phyloP scores from a whole-genome alignment of 495 filamentous ascomycete species.

The Aspergillus campestris region DNA sequence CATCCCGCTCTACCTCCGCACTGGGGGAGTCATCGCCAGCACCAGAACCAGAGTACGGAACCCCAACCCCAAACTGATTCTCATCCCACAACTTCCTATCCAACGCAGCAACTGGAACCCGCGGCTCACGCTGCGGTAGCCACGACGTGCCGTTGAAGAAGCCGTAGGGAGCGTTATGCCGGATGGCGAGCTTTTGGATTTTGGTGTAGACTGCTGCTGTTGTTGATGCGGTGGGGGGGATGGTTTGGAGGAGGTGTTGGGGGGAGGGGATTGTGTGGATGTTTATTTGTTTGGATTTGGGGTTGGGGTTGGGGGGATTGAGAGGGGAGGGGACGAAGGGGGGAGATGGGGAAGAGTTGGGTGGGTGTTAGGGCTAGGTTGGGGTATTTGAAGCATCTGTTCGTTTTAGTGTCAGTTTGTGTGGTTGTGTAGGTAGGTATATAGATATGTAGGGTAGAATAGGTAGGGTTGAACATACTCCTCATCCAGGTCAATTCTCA shows the following conservation, averaged over 20 bases:
- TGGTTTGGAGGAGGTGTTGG: constrained; percentile 10
- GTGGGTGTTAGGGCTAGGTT: constrained; percentile 35
- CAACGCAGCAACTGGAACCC: constrained; percentile 20
- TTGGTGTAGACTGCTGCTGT: constrained; percentile 44
- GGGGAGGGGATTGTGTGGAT: constrained; percentile 32
- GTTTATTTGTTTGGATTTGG: constrained; percentile 8
- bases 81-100: constrained; percentile 30
- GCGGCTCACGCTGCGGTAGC: constrained; percentile 27
- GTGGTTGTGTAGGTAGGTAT: background rate
- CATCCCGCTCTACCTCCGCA: constrained; percentile 5
- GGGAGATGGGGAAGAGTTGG: constrained; percentile 31
- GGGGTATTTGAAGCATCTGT: constrained; percentile 38
- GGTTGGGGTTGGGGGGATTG: constrained; percentile 25
- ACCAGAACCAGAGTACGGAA: too few species aligned
- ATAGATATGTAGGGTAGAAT: background rate
- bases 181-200: constrained; percentile 31
- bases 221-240: constrained; percentile 19
- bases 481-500: constrained; percentile 35
- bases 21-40: background rate
- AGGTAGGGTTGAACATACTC: constrained; percentile 31
- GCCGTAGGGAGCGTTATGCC: constrained; percentile 34
- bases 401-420: background rate
- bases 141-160: constrained; percentile 44
- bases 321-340: constrained; percentile 9
- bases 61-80: constrained; percentile 33